These are phyloP conservation scores for Tilletia horrida DNA, from an alignment of 1,284 basidiomycete genomes.

Conservation along the genomic window DNA sequence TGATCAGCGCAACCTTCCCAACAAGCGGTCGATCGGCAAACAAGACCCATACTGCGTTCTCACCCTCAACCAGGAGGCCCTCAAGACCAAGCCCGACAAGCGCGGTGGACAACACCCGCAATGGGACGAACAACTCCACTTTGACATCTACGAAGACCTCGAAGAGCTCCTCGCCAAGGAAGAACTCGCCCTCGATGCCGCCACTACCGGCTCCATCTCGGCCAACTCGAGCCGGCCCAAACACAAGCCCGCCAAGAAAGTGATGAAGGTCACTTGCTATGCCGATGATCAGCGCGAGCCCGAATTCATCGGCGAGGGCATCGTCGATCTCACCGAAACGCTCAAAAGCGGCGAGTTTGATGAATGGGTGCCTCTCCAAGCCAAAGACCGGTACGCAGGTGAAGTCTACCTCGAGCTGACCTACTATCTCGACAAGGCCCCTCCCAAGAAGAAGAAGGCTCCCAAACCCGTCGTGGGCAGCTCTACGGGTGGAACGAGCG, in stretches of 20 bases:
- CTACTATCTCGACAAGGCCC: slow-evolving; percentile 48
- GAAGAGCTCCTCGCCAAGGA: slow-evolving; percentile 63
- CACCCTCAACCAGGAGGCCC: slow-evolving; percentile 65
- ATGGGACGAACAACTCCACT: slow-evolving; percentile 98
- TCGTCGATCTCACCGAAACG: slow-evolving; percentile 82
- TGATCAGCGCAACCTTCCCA: slow-evolving; percentile 47
- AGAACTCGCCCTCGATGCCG: slow-evolving; percentile 53
- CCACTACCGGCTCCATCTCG: slow-evolving; percentile 27
- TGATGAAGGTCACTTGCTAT: slow-evolving; percentile 79
- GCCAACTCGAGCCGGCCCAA: slow-evolving; percentile 59
- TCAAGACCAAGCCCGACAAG: slow-evolving; percentile 71
- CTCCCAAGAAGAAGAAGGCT: slow-evolving; percentile 43
- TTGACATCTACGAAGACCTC: slow-evolving; percentile 78
- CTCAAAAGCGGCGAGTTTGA: slow-evolving; percentile 93
- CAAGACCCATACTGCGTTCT: slow-evolving; percentile 93
- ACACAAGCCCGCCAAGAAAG: slow-evolving; percentile 67
- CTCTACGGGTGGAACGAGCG: slow-evolving; percentile 19
- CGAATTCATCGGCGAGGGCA: slow-evolving; percentile 86
- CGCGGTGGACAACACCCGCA: slow-evolving; percentile 95
- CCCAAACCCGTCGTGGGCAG: slow-evolving; percentile 27
- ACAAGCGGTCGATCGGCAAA: slow-evolving; percentile 63
- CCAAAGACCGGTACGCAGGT: slow-evolving; percentile 50
- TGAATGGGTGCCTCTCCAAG: slow-evolving; percentile 75
- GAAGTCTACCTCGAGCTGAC: slow-evolving; percentile 54
- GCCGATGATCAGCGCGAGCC: slow-evolving; percentile 94